Evolutionary conservation across 495 filamentous ascomycete genomes (phyloP).

Genomic region (Peziza echinospora): DNA sequence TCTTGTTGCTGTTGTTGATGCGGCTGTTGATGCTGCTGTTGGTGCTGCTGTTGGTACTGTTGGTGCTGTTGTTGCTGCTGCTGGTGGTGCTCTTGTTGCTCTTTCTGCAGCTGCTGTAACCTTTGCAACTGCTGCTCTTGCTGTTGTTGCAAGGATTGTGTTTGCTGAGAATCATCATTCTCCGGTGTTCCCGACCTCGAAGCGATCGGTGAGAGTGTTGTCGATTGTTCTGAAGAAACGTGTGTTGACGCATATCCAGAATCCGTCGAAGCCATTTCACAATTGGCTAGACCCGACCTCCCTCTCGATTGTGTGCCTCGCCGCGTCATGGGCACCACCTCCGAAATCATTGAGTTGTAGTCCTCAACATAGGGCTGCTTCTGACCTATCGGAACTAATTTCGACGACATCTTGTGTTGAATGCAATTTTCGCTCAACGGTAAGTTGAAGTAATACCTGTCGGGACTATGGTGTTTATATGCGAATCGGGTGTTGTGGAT

Average conservation of each 20-base stretch:
- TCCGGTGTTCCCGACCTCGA: neutral
- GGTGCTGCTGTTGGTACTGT: neutral
- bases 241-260: neutral
- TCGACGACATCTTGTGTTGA: no score
- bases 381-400: no score
- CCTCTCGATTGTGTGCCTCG: slow-evolving; percentile 4
- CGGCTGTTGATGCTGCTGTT: neutral
- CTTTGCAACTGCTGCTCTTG: neutral
- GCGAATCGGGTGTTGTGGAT: no score
- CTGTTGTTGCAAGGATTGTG: neutral
- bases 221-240: neutral
- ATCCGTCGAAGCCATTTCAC: neutral
- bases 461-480: no score
- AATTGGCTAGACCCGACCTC: neutral
- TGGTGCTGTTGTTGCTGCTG: neutral
- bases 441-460: no score
- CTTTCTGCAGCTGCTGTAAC: neutral
- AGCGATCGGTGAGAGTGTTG: neutral
- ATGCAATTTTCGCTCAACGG: no score
- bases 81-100: neutral
- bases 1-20: neutral
- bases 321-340: slow-evolving; percentile 13
- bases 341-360: slow-evolving; percentile 18
- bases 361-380: slow-evolving; percentile 20
- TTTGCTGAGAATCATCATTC: neutral